Evolutionary conservation across 371 early-diverging fungal species (phyloP), one percentile per base, ranked within the genome.

Genomic region (Zopfochytrium polystomum): DNA sequence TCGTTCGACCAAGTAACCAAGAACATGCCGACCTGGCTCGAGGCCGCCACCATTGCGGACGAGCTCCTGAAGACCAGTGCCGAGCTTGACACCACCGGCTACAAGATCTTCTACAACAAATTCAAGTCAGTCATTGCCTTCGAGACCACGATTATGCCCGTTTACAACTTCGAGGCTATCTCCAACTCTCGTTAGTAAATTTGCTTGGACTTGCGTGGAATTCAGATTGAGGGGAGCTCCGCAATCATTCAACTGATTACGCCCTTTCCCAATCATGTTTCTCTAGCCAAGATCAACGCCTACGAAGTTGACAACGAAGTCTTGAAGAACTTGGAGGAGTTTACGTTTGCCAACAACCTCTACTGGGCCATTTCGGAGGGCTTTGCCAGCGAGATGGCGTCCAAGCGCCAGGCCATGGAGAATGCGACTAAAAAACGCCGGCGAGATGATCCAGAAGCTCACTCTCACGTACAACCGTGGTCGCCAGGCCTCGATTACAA

Each of bases 371-470:
- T 98, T 68, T 88, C 86, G 52, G 98, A 98, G 80, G 95, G 96
- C 62, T 92, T 96, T 72, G 96, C 96, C 55, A 81, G 94, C 50
- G 98, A 98, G 79, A 91, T 96, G 90, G 86, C 91, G 47, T 91
- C 98, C 71, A 92, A 91, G 88, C 89, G 96, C 69, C 86, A 90
- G 69, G 96, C 98, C 75, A 98, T 96, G 98, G 98, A 98, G 86
- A 98, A 98, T 80, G 97, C 97, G 53, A 96, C 96, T 78, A 94
- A 95, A n/a, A 88, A 98, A 98, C 81, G 98, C 97, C 60, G 92
- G 90, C 74, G 89, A 90, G 50, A 88, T 90, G 86, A 87, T 88
- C 65, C 55, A 67, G 52, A 77, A 77, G 70, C 64, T 81, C 33
- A 90, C 90, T 49, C 79, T 96, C 74, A 85, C 84, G 56, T 96